These are phyloP conservation scores for Thinopyrum elongatum DNA, from an alignment of 176 grass and related monocot genomes.

Conservation along the genomic window DNA sequence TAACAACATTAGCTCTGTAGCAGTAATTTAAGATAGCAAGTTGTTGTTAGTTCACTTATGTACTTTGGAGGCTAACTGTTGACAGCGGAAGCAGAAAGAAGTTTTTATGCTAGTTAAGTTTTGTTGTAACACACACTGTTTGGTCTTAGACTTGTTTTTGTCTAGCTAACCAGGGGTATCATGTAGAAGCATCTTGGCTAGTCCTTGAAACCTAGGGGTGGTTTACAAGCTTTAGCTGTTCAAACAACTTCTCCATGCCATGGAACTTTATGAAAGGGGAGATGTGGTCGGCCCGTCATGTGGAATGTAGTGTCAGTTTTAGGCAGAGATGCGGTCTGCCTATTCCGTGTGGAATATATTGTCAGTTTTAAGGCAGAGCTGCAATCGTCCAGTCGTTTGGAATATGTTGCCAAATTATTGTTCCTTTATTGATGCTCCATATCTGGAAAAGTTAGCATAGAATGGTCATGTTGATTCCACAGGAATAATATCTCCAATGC, in stretches of 20 bases:
- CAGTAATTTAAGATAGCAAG: neutral
- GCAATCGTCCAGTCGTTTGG: neutral
- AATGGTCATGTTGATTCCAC: neutral
- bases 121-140: neutral
- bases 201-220: neutral
- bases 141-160: neutral
- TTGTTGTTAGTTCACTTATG: neutral
- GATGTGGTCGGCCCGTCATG: no score
- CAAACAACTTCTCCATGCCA: neutral
- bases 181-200: neutral
- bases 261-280: no score
- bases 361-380: neutral
- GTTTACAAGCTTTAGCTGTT: neutral
- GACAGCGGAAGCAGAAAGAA: neutral
- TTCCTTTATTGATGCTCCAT: constrained; percentile 23
- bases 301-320: no score
- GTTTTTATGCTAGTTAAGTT: no score
- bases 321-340: no score
- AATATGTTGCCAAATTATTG: neutral
- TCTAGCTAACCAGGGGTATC: neutral
- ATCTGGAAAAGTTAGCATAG: neutral
- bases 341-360: no score
- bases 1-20: neutral
- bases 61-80: neutral
- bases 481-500: neutral